Percentiles rank a stretch among this genome's conserved stretches.
These are phyloP conservation scores for Tetracladium setigerum DNA, from an alignment of 495 filamentous ascomycete species.

Conservation along the genomic window DNA sequence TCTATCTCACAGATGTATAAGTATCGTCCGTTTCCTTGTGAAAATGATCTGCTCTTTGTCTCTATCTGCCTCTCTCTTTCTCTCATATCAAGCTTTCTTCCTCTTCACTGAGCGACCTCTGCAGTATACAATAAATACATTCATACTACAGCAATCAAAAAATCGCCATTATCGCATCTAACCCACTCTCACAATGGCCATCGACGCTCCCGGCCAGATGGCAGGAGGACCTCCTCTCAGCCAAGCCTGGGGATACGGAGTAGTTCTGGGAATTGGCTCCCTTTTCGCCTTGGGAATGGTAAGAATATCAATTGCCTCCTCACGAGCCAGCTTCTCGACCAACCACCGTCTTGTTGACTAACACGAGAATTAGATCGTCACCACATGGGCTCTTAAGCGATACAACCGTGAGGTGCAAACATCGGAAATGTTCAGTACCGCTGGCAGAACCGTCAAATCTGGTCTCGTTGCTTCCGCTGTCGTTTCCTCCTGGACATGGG, in stretches of 20 bases:
- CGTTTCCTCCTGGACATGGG: conserved; percentile 94
- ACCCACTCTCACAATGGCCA: too few species aligned
- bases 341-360: not conserved
- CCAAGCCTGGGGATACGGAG: conserved; percentile 74
- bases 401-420: conserved; percentile 95
- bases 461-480: conserved; percentile 94
- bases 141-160: too few species aligned
- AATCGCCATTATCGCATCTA: too few species aligned
- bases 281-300: conserved; percentile 78
- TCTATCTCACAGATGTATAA: too few species aligned
- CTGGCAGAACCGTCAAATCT: conserved; percentile 88
- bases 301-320: conserved; percentile 20
- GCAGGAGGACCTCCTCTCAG: conserved; percentile 47
- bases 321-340: not conserved
- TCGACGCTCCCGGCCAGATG: conserved; percentile 1
- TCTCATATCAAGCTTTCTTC: too few species aligned
- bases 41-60: too few species aligned
- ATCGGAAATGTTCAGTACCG: conserved; percentile 95
- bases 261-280: conserved; percentile 70
- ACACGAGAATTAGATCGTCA: conserved; percentile 41
- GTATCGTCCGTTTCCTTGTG: too few species aligned
- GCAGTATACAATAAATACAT: too few species aligned
- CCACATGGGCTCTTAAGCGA: conserved; percentile 72
- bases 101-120: too few species aligned
- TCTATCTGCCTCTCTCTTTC: too few species aligned